These are phyloP conservation scores for Aureobasidium zeae DNA, from an alignment of 2,329 filamentous ascomycete species.

Conservation along the genomic window DNA sequence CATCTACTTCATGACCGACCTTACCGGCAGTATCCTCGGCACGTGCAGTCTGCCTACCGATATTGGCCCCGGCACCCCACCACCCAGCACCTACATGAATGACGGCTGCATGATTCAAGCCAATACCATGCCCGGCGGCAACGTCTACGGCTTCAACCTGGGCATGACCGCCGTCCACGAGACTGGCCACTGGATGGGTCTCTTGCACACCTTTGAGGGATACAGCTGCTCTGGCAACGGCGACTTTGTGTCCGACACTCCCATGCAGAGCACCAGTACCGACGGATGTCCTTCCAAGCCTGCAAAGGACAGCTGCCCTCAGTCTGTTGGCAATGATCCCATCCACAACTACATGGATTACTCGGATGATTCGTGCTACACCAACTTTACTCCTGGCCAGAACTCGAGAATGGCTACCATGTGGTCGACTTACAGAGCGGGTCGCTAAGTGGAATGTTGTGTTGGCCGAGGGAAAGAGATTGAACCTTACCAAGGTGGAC, in stretches of 20 bases:
- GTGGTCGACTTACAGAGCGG: conserved; percentile 38
- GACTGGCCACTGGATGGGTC: conserved; percentile 40
- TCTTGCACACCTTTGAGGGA: conserved; percentile 41
- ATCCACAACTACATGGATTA: conserved; percentile 56
- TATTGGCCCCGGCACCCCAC: conserved; percentile 31
- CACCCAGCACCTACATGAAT: conserved; percentile 36
- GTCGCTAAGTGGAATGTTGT: too few relatives aligned
- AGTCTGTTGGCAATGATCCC: conserved; percentile 38
- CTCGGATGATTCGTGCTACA: conserved; percentile 47
- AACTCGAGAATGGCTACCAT: conserved; percentile 43
- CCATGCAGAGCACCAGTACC: conserved; percentile 37
- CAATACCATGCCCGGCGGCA: conserved; percentile 47
- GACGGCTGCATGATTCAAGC: conserved; percentile 51
- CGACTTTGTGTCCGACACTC: conserved; percentile 38
- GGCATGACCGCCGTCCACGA: conserved; percentile 42
- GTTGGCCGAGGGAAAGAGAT: not conserved
- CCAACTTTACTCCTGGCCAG: conserved; percentile 43
- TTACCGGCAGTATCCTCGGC: conserved; percentile 41
- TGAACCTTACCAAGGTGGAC: not conserved
- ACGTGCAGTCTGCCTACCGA: conserved; percentile 43
- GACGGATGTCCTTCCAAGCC: conserved; percentile 43
- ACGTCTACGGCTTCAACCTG: conserved; percentile 40
- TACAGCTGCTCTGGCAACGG: conserved; percentile 36
- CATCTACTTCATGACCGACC: conserved; percentile 51
- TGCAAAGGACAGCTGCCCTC: conserved; percentile 44